These are phyloP conservation scores for Panicum hallii DNA, from an alignment of 202 grass and related monocot species.

Conservation along the genomic window DNA sequence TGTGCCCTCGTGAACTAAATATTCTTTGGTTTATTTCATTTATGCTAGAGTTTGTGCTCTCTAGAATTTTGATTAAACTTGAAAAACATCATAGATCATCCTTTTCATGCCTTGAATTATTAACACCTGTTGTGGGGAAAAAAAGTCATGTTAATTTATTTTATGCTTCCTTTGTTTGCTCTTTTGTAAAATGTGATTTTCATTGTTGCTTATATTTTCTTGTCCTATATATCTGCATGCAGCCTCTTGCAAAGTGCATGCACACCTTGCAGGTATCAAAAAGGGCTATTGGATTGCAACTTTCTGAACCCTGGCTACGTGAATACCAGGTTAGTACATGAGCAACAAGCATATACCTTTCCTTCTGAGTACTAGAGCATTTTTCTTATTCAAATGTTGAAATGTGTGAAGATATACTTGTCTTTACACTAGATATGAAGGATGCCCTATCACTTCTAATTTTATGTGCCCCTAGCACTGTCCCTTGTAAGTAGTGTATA, in stretches of 20 bases:
- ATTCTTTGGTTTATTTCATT: neutral
- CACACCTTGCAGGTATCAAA: slow-evolving; percentile 78
- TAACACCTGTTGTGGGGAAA: neutral
- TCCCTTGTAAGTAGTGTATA: neutral
- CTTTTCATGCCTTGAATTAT: slow-evolving; percentile 6
- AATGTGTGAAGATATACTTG: neutral
- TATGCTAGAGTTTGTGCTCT: neutral
- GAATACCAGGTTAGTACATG: slow-evolving; percentile 82
- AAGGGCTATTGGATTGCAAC: slow-evolving; percentile 79
- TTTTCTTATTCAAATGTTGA: neutral
- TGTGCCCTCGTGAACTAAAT: neutral
- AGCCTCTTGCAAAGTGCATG: slow-evolving; percentile 95
- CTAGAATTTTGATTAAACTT: neutral
- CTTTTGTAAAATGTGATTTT: neutral
- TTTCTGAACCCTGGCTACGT: slow-evolving; percentile 94
- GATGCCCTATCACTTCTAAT: neutral
- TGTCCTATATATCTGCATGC: slow-evolving; percentile 30
- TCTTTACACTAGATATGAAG: neutral
- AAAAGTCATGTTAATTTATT: neutral
- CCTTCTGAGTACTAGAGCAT: neutral
- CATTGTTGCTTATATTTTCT: slow-evolving; percentile 12
- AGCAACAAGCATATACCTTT: neutral
- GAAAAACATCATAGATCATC: neutral
- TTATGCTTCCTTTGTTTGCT: slow-evolving; percentile 9
- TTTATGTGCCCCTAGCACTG: neutral